phyloP scores from a whole-genome alignment of 371 early-diverging fungal genomes.

The Mucor circinelloides region DNA sequence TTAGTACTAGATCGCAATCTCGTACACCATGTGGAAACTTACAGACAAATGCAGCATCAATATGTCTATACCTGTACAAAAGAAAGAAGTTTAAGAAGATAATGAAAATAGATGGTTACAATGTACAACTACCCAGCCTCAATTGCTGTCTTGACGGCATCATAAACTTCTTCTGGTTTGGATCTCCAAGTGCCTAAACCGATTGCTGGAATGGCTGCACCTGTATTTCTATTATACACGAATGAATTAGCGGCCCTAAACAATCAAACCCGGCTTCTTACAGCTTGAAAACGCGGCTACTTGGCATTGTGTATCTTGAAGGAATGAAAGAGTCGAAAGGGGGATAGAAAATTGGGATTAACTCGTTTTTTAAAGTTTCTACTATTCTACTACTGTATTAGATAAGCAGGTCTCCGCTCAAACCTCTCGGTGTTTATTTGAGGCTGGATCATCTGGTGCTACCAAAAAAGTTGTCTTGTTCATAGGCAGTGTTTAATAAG shows the following conservation, averaged over 20 bases:
- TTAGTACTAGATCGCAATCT: not conserved
- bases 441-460: not conserved
- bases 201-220: slow-evolving; percentile 29
- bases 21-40: slow-evolving; percentile 6
- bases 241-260: not conserved
- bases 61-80: slow-evolving; percentile 23
- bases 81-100: not conserved
- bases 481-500: not conserved
- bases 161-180: slow-evolving; percentile 39
- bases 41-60: slow-evolving; percentile 37
- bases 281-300: slow-evolving; percentile 10
- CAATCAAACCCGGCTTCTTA: not conserved
- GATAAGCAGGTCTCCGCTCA: slow-evolving; percentile 3
- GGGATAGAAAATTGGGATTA: no score
- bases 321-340: not conserved
- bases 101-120: not conserved
- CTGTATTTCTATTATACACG: slow-evolving; percentile 25
- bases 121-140: slow-evolving; percentile 22
- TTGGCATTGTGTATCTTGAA: slow-evolving; percentile 1
- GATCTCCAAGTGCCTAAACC: slow-evolving; percentile 50
- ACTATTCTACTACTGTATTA: no score
- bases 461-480: not conserved
- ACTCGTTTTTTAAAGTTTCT: no score
- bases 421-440: not conserved
- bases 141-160: slow-evolving; percentile 52